Conservation (phyloP, 768 basidiomycete genomes). For the Rossbeevera mucosa region DNA sequence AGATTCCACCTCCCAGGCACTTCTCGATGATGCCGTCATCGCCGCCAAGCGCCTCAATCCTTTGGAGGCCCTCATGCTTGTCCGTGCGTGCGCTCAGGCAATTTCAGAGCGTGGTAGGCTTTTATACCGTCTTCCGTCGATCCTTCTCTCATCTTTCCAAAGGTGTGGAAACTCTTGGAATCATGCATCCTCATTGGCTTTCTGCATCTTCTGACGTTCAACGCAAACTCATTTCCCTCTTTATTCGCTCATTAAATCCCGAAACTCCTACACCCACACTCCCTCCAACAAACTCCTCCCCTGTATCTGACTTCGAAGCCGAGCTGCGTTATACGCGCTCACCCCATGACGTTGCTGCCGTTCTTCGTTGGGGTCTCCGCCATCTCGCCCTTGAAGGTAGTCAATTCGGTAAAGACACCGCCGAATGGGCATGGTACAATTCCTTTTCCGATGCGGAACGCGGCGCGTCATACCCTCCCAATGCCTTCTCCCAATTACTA, state of each 20-base stretch:
- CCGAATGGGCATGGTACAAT: conserved; percentile 64
- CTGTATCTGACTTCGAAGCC: conserved; percentile 53
- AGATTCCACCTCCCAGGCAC: conserved; percentile 44
- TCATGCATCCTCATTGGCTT: conserved; percentile 85
- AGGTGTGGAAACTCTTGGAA: conserved; percentile 79
- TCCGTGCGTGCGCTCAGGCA: conserved; percentile 64
- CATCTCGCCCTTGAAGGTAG: conserved; percentile 61
- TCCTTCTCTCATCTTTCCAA: conserved; percentile 3
- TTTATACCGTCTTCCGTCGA: not conserved
- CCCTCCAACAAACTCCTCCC: conserved; percentile 45
- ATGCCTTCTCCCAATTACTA: conserved; percentile 59
- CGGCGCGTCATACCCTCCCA: conserved; percentile 52
- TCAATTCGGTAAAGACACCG: conserved; percentile 52
- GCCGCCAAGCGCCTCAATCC: conserved; percentile 57
- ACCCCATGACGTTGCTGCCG: conserved; percentile 74
- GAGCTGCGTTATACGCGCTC: conserved; percentile 63
- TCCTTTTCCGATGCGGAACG: conserved; percentile 60
- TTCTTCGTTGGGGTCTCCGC: conserved; percentile 76
- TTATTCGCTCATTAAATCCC: conserved; percentile 58
- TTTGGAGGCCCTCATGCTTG: conserved; percentile 56
- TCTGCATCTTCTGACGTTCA: conserved; percentile 70
- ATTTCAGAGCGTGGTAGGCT: conserved; percentile 60
- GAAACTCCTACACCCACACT: conserved; percentile 44
- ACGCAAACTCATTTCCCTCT: conserved; percentile 61
- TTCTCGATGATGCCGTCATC: conserved; percentile 52